These are phyloP conservation scores for Sarocladium oryzae DNA, from an alignment of 2,329 filamentous ascomycete species.

Conservation along the genomic window DNA sequence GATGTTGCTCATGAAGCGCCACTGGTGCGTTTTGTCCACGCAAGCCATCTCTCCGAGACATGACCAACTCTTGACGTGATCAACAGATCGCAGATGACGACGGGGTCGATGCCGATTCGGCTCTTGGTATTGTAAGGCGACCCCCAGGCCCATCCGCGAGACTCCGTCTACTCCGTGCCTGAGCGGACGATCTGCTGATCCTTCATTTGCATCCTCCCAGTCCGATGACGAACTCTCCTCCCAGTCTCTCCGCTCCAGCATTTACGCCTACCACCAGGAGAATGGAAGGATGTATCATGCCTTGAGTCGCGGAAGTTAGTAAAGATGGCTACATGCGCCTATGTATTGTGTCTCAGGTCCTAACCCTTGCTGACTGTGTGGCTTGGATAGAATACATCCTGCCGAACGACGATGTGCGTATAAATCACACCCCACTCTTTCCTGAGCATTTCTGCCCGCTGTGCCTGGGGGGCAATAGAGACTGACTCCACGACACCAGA, in stretches of 20 bases:
- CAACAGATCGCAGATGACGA: slow-evolving; percentile 4
- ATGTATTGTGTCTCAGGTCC: no score
- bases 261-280: slow-evolving; percentile 15
- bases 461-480: no score
- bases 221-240: slow-evolving; percentile 9
- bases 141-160: no score
- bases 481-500: neutral
- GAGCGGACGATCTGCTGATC: neutral
- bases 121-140: slow-evolving; percentile 8
- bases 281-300: slow-evolving; percentile 21
- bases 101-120: slow-evolving; percentile 8
- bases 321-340: no score
- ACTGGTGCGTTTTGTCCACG: neutral
- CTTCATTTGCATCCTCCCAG: neutral
- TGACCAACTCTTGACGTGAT: neutral
- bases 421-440: no score
- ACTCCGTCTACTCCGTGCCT: no score
- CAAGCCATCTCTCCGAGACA: neutral
- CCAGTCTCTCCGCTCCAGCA: slow-evolving; percentile 6
- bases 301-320: neutral
- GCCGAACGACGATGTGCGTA: slow-evolving; percentile 17
- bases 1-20: neutral
- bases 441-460: no score
- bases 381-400: slow-evolving; percentile 16
- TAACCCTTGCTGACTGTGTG: no score